A percentile compares a stretch with the other conserved stretches of the same genome.
phyloP scores from a whole-genome alignment of 2,329 filamentous ascomycete genomes.

The Fusarium lateritium region DNA sequence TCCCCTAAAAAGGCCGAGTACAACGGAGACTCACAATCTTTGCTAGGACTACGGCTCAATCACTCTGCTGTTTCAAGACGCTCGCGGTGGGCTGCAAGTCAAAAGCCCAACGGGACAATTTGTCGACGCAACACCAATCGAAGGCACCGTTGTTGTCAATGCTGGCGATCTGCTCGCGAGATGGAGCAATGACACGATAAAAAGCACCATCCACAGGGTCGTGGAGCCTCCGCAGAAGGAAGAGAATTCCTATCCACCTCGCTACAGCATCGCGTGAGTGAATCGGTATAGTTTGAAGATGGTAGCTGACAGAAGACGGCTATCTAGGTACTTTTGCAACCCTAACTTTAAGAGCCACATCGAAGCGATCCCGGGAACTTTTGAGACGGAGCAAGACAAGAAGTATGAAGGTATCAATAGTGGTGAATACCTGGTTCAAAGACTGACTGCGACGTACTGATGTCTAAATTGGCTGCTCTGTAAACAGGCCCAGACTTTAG shows the following conservation, averaged over 20 bases:
- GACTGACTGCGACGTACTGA: constrained; percentile 81
- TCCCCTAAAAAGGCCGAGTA: background rate
- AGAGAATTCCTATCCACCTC: constrained; percentile 75
- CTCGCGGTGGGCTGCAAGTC: constrained; percentile 69
- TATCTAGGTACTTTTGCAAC: constrained; percentile 85
- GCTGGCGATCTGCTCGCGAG: constrained; percentile 88
- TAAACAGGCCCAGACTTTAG: background rate
- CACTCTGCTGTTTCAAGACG: constrained; percentile 74
- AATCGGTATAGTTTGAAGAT: background rate
- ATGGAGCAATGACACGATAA: constrained; percentile 94
- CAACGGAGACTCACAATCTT: background rate
- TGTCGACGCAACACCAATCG: constrained; percentile 86
- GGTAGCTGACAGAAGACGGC: constrained; percentile 8
- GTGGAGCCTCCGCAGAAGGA: constrained; percentile 81
- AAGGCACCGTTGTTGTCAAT: constrained; percentile 87
- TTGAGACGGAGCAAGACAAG: constrained; percentile 73
- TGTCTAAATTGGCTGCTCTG: background rate
- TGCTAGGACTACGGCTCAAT: constrained; percentile 70
- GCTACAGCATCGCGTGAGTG: constrained; percentile 86
- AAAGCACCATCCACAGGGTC: constrained; percentile 90
- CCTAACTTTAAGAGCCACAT: constrained; percentile 84
- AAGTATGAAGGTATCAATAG: constrained; percentile 85
- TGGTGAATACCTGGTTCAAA: constrained; percentile 84
- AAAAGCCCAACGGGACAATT: constrained; percentile 82
- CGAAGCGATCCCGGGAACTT: constrained; percentile 86